Evolutionary conservation across 148 eudicot genomes (phyloP), one percentile per base, ranked within the genome.

Genomic region (Suaeda aralocaspica): DNA sequence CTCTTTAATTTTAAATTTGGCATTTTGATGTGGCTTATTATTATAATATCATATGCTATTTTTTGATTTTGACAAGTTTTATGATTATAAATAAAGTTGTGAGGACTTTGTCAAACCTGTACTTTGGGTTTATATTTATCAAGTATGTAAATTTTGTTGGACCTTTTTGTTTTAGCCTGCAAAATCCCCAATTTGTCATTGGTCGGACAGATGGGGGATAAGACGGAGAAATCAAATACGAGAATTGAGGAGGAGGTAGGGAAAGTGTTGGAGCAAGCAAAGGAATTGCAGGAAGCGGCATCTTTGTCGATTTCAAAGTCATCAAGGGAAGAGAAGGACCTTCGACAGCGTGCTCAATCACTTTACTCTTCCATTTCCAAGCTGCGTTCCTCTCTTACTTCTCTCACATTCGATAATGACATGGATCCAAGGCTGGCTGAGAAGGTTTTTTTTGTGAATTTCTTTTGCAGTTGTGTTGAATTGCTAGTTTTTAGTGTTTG

Each of bases 281-380:
- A 89, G 71, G 98, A 91, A 83, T 61, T 93, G 81, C 96, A 93
- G 74, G 98, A 93, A 19, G 51, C 84, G 19, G 91, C 98, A 1
- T 44, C 97, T 6, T 76, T 91, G 10, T 80, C 86, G 67, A 84
- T 89, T 33, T 83, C 88, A 0, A 84, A 72, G 46, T 80, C 86
- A 21, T 60, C 88, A 2, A 77, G 73, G 57, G 97, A 93, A 13
- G 98, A 93, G 67, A 90, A 86, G 29, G 70, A 79, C 30, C 88
- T 93, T 34, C 82, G 84, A 28, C 86, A 87, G 66, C 86, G 88
- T 44, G 89, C 85, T 28, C 74, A 85, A 45, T 72, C 91, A 0
- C 84, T 93, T 29, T 88, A 91, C 72, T 68, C 86, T 31, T 68
- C 81, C 13, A 84, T 93, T 70, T 64, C 49, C 16, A 73, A 73